Percentiles rank a stretch among this genome's conserved stretches.
phyloP scores from a whole-genome alignment of 495 filamentous ascomycete species.

The Neurospora terricola region DNA sequence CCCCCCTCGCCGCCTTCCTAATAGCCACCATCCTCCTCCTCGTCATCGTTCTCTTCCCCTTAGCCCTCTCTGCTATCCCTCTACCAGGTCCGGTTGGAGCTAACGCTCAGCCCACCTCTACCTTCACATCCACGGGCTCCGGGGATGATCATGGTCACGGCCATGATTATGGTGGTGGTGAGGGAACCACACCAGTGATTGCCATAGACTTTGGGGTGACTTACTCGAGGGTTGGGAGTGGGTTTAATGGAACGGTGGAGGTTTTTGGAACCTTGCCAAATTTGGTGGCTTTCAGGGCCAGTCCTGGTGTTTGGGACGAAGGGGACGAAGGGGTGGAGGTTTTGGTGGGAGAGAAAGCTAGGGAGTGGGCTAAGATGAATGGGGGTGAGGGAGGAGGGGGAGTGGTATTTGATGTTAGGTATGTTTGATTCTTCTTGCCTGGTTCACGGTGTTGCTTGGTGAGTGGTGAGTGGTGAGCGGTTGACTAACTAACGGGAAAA shows the following conservation, averaged over 20 bases:
- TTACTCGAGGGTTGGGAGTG: slow-evolving; percentile 76
- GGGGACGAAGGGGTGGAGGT: background rate
- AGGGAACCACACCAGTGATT: too few species aligned
- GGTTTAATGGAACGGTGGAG: slow-evolving; percentile 73
- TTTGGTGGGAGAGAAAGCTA: background rate
- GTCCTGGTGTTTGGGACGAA: background rate
- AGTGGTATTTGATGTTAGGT: background rate
- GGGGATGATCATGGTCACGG: too few species aligned
- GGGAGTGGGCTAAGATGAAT: background rate
- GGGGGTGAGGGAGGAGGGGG: background rate
- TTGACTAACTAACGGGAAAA: background rate
- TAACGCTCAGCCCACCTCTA: too few species aligned
- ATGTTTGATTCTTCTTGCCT: background rate
- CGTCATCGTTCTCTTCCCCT: background rate
- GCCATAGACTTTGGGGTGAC: slow-evolving; percentile 98
- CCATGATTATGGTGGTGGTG: too few species aligned
- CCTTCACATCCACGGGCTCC: too few species aligned
- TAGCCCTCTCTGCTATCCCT: too few species aligned
- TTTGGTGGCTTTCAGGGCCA: slow-evolving; percentile 88
- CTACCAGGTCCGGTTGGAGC: background rate
- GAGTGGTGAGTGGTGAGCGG: slow-evolving; percentile 45
- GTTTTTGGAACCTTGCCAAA: slow-evolving; percentile 78
- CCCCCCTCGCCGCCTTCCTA: background rate
- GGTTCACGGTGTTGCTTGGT: background rate
- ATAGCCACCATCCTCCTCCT: background rate